Evolutionary conservation across 352 stramenopile genomes (phyloP).

Genomic region (Phytophthora uliginosa): DNA sequence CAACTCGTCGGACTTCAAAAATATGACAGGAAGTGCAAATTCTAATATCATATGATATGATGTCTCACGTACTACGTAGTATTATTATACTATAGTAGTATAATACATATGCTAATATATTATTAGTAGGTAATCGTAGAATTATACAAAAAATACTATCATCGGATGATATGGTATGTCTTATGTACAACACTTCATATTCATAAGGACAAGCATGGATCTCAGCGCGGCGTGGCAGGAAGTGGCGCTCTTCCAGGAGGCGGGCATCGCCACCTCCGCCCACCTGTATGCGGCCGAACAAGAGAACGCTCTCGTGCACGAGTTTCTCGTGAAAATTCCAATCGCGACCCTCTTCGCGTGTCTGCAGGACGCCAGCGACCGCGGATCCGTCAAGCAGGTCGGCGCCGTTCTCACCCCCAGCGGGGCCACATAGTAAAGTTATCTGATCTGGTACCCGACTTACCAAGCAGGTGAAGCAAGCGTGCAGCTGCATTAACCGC

Average conservation of each 20-base stretch:
- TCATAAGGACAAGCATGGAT: constrained; percentile 42
- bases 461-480: constrained; percentile 64
- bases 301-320: constrained; percentile 63
- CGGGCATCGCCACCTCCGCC: constrained; percentile 59
- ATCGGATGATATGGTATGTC: too few relatives aligned
- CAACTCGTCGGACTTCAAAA: neutral
- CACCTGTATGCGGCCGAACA: constrained; percentile 48
- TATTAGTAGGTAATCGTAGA: too few relatives aligned
- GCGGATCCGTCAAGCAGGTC: constrained; percentile 68
- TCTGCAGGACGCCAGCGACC: constrained; percentile 84
- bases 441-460: too few relatives aligned
- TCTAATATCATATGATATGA: too few relatives aligned
- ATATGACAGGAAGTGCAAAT: neutral
- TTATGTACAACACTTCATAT: neutral
- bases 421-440: neutral
- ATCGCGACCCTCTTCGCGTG: constrained; percentile 74
- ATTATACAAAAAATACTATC: too few relatives aligned
- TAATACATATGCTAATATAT: too few relatives aligned
- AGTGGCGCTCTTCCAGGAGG: constrained; percentile 75
- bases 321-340: constrained; percentile 77
- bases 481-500: constrained; percentile 82
- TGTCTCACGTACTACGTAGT: too few relatives aligned
- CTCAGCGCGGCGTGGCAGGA: constrained; percentile 56
- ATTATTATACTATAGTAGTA: too few relatives aligned
- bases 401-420: neutral